Conservation (phyloP, 2,329 filamentous ascomycete genomes). For the Pyricularia sp. region DNA sequence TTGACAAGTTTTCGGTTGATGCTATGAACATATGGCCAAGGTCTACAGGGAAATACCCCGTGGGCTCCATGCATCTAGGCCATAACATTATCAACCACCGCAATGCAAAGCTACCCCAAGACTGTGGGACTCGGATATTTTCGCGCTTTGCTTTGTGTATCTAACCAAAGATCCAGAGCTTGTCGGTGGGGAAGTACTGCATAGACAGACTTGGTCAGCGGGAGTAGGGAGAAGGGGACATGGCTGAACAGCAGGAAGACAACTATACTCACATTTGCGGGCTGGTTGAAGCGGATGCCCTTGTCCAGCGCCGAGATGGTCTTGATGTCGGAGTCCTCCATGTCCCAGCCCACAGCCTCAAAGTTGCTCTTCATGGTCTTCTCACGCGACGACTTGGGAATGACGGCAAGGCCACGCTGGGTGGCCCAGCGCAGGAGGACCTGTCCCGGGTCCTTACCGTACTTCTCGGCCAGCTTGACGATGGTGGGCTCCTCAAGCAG, state of each 20-base stretch:
- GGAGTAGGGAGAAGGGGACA: neutral
- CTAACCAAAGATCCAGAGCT: constrained; percentile 46
- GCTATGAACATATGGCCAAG: neutral
- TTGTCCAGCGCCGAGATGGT: constrained; percentile 40
- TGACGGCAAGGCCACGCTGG: constrained; percentile 67
- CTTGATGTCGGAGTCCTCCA: constrained; percentile 40
- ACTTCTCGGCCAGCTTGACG: constrained; percentile 52
- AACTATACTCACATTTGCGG: constrained; percentile 15
- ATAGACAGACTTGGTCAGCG: neutral
- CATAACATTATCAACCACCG: neutral
- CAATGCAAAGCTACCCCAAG: neutral
- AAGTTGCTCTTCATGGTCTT: constrained; percentile 39
- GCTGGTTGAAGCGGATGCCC: constrained; percentile 49
- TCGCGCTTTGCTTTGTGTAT: constrained; percentile 5
- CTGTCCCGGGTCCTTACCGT: constrained; percentile 64
- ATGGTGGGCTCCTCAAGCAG: constrained; percentile 59
- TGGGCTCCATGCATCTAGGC: neutral
- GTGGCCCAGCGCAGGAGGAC: constrained; percentile 79
- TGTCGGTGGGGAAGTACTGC: constrained; percentile 42
- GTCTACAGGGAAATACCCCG: neutral
- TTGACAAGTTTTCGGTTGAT: neutral
- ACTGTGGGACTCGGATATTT: neutral
- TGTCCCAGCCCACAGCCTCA: constrained; percentile 40
- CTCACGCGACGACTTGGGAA: constrained; percentile 51
- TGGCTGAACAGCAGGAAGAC: neutral